Evolutionary conservation across 371 early-diverging fungal genomes (phyloP), one percentile per base, ranked within the genome.

Genomic region (Mortierella sp.): DNA sequence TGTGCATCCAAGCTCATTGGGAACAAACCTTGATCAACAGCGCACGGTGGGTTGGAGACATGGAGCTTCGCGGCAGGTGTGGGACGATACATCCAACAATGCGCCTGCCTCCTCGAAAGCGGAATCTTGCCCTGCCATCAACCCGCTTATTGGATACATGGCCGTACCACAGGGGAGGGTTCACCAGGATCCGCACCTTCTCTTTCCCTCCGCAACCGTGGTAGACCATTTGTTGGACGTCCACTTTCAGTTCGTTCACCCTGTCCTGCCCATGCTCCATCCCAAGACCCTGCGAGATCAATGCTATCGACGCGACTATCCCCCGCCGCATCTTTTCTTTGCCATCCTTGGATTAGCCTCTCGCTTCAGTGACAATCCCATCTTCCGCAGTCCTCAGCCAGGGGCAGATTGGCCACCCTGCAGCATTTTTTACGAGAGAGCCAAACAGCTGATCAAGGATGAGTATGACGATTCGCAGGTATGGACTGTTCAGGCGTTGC

Each of bases 331-430:
- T 44, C 64, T 93, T 17, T 60, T 90, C 53, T 89, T 90, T 76
- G 82, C 92, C 2, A 86, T 91, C 31, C 88, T 87, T 60, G 89
- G 90, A 0, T 79, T 90, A 0, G 87, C 90, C 4, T 87, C 91
- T n/a, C 85, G 91, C 17, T 85, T 87, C 42, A 89, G 88, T 4
- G 81, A 84, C 14, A 89, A 90, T 69, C 80, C 86, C 2, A 64
- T 82, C 14, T 86, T 90, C 23, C 78, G 83, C 43, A 72, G 41
- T 4, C 68, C 86, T 26, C 87, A 88, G 59, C 88, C 87, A 2
- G 76, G 73, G 7, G 50, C 63, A 26, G 76, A 79, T 3, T 82
- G 81, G 31, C 85, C 87, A 6, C 69, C 75, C 3, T 55, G 69
- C 56, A 48, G 68, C 17, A 50, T 75, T 37, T 88, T 86, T 67